Base-by-base conservation (phyloP, 805 yeast genomes). In the Saccharomyces jurei region DNA sequence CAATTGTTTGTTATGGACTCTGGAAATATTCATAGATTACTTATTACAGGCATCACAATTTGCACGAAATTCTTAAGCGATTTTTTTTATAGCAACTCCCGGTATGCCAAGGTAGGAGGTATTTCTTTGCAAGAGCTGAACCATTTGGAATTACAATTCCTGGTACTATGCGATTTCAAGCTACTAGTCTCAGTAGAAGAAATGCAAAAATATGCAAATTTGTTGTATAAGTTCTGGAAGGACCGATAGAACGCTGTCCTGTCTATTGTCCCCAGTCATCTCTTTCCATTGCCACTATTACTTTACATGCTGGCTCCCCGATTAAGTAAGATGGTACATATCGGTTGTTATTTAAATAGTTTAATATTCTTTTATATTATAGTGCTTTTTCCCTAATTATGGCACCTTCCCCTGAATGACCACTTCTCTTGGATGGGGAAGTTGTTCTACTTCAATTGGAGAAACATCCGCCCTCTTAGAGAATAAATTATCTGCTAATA, bases 71-170 rank as follows among this genome's bases (percentile, higher is more conserved):
- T 92, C 69, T 90, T 91, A 69, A 84, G 92, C 63, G 98, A 92
- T 71, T 89, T 91, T 50, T 92, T 91, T 66, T 92, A 92, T 77
- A 92, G 92, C 67, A 92, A 92, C 69, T 83, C 94, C 53, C 79
- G 98, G 59, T 92, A 92, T 69, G 97, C 97, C 11, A 88, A 91
- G 69, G 94, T 92, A 48, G 98, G 98, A 5, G 98, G 98, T 0
- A 77, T 92, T 53, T 96, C 97, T 6, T 76, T 90, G 54, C 96
- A 89, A 54, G 99, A 94, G 68, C 77, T 94, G 67, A 94, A 94
- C 68, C 91, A 88, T 71, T 75, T 94, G 60, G 99, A 94, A 71
- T 74, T 94, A 49, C 97, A 92, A 68, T 91, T 94, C 67, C 73
- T 92, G 61, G 71, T 91, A 50, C 74, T 92, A 56, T 77, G 90